These are phyloP conservation scores for Ophiostoma montium DNA, from an alignment of 2,329 filamentous ascomycete species.

Conservation along the genomic window DNA sequence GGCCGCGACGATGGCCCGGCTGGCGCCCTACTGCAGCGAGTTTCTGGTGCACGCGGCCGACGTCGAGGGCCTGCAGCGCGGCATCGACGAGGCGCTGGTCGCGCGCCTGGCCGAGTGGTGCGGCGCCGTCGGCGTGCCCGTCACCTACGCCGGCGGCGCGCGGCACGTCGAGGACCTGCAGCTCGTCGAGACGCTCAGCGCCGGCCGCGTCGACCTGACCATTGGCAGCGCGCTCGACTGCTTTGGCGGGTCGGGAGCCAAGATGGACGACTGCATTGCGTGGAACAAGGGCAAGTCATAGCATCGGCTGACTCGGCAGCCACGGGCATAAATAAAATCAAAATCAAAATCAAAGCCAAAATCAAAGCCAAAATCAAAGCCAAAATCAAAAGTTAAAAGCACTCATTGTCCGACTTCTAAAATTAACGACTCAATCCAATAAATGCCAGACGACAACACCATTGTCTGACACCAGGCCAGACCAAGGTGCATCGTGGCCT, in stretches of 20 bases:
- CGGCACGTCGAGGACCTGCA: conserved; percentile 70
- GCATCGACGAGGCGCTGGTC: conserved; percentile 79
- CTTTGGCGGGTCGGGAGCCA: conserved; percentile 79
- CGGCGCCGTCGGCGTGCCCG: conserved; percentile 48
- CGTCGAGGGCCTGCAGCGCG: conserved; percentile 83
- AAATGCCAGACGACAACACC: too few species aligned
- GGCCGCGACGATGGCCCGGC: conserved; percentile 59
- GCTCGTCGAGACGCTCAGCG: conserved; percentile 62
- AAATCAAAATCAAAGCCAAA: too few species aligned
- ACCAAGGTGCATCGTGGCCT: too few species aligned
- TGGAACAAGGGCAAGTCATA: conserved; percentile 48
- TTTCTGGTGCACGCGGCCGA: conserved; percentile 96
- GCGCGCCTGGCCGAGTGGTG: conserved; percentile 69
- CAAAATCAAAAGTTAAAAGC: too few species aligned
- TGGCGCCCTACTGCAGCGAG: conserved; percentile 89
- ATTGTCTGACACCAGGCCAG: too few species aligned
- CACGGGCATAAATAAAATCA: too few species aligned
- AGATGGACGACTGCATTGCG: conserved; percentile 72
- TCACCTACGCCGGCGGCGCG: conserved; percentile 95
- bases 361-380: too few species aligned
- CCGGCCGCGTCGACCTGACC: conserved; percentile 76
- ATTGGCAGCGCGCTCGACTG: conserved; percentile 95
- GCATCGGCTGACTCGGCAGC: too few species aligned
- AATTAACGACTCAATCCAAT: too few species aligned
- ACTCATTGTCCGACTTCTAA: too few species aligned